phyloP scores from a whole-genome alignment of 2,329 filamentous ascomycete species.

The Triangularia setosa region DNA sequence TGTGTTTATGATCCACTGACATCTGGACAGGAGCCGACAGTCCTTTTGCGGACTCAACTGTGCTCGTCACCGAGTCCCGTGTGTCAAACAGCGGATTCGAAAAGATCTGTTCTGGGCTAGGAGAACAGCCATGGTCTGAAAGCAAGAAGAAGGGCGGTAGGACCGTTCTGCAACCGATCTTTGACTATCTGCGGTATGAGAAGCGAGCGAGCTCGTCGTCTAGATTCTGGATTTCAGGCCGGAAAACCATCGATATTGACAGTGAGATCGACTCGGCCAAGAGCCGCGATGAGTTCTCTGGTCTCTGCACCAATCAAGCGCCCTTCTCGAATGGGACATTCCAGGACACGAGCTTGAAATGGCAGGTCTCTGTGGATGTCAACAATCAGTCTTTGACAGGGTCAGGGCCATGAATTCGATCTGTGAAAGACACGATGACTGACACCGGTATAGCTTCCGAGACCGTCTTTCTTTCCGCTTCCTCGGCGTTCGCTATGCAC shows the following conservation, averaged over 20 bases:
- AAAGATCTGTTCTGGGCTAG: conserved; percentile 34
- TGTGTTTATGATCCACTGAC: not conserved
- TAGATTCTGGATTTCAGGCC: conserved; percentile 35
- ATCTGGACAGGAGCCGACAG: conserved; percentile 31
- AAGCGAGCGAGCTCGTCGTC: conserved; percentile 24
- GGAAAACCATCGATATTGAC: conserved; percentile 19
- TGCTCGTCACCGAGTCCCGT: conserved; percentile 34
- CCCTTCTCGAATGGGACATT: conserved; percentile 36
- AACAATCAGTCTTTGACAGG: conserved; percentile 39
- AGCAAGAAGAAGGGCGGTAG: not conserved
- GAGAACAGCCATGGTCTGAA: conserved; percentile 36
- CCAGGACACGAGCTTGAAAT: conserved; percentile 33
- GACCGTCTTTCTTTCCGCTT: conserved; percentile 49
- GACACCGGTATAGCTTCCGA: conserved; percentile 34
- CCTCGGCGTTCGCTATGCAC: conserved; percentile 45
- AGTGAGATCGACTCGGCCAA: conserved; percentile 5
- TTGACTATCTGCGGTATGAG: conserved; percentile 38
- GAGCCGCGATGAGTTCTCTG: conserved; percentile 9
- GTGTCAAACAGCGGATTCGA: conserved; percentile 27
- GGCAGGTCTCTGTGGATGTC: conserved; percentile 36
- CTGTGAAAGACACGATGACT: not conserved
- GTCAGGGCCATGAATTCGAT: conserved; percentile 19
- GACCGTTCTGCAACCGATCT: conserved; percentile 26
- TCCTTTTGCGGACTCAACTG: conserved; percentile 31
- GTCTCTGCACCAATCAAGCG: conserved; percentile 43